phyloP scores from a whole-genome alignment of 2,329 filamentous ascomycete species.

The Alternaria arbusti region DNA sequence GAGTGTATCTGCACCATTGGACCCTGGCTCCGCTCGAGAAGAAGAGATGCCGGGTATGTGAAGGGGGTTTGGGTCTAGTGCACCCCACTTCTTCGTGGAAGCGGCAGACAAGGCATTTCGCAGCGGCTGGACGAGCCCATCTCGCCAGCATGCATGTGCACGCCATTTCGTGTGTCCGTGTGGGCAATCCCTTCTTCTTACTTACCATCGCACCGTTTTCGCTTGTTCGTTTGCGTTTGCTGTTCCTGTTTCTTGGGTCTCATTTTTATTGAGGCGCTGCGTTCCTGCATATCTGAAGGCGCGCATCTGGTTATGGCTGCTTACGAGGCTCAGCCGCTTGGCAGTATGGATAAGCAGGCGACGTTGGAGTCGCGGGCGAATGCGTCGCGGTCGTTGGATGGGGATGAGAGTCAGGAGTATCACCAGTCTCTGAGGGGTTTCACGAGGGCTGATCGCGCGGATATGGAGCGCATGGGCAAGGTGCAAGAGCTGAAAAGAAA shows the following conservation, averaged over 20 bases:
- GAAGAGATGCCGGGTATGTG: background rate
- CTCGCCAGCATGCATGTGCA: background rate
- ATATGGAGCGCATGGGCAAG: slow-evolving; percentile 46
- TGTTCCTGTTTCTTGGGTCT: background rate
- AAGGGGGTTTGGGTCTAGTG: background rate
- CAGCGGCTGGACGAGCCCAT: slow-evolving; percentile 2
- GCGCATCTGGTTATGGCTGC: slow-evolving; percentile 22
- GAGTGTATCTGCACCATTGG: background rate
- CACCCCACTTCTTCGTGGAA: slow-evolving; percentile 1
- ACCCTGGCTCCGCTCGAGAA: background rate
- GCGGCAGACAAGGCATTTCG: background rate
- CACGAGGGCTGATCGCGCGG: slow-evolving; percentile 35
- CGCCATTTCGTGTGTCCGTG: background rate
- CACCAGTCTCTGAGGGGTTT: slow-evolving; percentile 35
- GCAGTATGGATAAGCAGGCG: slow-evolving; percentile 13
- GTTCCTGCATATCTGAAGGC: slow-evolving; percentile 12
- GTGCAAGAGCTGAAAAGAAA: slow-evolving; percentile 43
- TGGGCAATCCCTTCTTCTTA: slow-evolving; percentile 1
- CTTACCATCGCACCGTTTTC: slow-evolving; percentile 3
- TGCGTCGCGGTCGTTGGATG: slow-evolving; percentile 18
- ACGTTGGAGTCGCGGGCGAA: slow-evolving; percentile 6
- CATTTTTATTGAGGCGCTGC: slow-evolving; percentile 15
- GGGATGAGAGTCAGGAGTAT: slow-evolving; percentile 33
- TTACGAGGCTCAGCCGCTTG: slow-evolving; percentile 20
- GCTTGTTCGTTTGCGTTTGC: background rate